Evolutionary conservation across 2,329 filamentous ascomycete genomes (phyloP), one percentile per base, ranked within the genome.

Genomic region (Pseudogymnoascus sp.): DNA sequence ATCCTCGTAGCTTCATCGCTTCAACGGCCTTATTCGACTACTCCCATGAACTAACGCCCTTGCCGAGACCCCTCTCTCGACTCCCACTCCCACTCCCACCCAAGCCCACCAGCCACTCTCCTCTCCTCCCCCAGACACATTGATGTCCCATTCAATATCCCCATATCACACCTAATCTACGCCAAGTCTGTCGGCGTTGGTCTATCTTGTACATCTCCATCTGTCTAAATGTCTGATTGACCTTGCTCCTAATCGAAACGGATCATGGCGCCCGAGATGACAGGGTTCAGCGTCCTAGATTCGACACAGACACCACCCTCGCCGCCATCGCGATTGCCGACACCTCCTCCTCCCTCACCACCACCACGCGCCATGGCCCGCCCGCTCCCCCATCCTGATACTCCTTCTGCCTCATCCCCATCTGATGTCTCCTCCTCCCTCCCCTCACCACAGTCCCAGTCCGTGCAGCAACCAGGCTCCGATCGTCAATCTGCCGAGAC

Each of bases 391-490:
- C 53, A 65, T 63, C 66, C 67, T 70, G 72, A 73, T 62, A 72
- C 72, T 67, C 65, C 65, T 64, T 64, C 67, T 66, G 70, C 69
- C 68, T 72, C 70, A 68, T 60, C 53, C 62, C 60, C 70, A 69
- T 69, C 68, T 63, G 66, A 71, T 68, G 65, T 66, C 64, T 61
- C 53, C 62, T n/a, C 46, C 61, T 12, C 59, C n/a, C 60, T 63
- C 40, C 59, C 60, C 63, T 62, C 62, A 64, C 64, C 60, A 31
- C 28, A 34, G 31, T 34, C 11, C 31, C 11, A 34, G 53, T 66
- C 65, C 65, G 25, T 59, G 49, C 42, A 46, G 21, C 21, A 23
- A 23, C 23, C 63, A 63, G 36, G 38, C 63, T 5, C 40, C 43
- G 36, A 60, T 38, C 36, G 31, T 14, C 56, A 16, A 21, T 60